These are phyloP conservation scores for Penicillium sp. DNA, from an alignment of 2,329 filamentous ascomycete species.

Conservation along the genomic window DNA sequence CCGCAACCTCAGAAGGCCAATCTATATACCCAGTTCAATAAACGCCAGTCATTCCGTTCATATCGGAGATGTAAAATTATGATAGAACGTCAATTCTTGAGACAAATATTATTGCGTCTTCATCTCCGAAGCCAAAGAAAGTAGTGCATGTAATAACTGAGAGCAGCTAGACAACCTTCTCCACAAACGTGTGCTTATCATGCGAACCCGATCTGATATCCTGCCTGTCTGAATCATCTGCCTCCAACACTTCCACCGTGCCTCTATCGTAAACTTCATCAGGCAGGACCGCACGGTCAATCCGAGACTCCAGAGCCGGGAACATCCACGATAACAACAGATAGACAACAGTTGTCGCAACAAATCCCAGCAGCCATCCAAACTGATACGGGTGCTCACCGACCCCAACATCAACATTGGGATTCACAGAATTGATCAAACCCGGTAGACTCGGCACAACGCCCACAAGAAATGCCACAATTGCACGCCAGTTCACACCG, in stretches of 20 bases:
- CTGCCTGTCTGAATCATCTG: conserved; percentile 12
- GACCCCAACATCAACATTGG: conserved; percentile 38
- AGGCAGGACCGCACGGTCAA: conserved; percentile 41
- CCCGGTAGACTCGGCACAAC: conserved; percentile 61
- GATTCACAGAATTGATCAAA: conserved; percentile 49
- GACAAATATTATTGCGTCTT: conserved; percentile 58
- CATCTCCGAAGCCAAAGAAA: conserved; percentile 50
- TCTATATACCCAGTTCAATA: too few relatives aligned
- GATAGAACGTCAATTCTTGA: conserved; percentile 62
- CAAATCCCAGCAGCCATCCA: conserved; percentile 67
- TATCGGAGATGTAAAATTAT: too few relatives aligned
- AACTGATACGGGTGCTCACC: conserved; percentile 64
- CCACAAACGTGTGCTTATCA: conserved; percentile 1
- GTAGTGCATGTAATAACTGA: neutral
- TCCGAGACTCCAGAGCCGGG: conserved; percentile 53
- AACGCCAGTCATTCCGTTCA: too few relatives aligned
- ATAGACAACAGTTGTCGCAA: conserved; percentile 59
- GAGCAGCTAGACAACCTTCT: neutral
- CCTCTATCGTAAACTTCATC: conserved; percentile 39
- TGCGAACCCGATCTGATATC: conserved; percentile 1
- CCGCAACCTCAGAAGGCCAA: too few relatives aligned
- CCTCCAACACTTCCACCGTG: conserved; percentile 23
- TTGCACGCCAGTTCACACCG: conserved; percentile 63
- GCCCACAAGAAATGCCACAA: conserved; percentile 59
- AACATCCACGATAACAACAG: conserved; percentile 51